Base-by-base conservation (phyloP, 164 flowering plant species). In the Cinnamomum micranthum region DNA sequence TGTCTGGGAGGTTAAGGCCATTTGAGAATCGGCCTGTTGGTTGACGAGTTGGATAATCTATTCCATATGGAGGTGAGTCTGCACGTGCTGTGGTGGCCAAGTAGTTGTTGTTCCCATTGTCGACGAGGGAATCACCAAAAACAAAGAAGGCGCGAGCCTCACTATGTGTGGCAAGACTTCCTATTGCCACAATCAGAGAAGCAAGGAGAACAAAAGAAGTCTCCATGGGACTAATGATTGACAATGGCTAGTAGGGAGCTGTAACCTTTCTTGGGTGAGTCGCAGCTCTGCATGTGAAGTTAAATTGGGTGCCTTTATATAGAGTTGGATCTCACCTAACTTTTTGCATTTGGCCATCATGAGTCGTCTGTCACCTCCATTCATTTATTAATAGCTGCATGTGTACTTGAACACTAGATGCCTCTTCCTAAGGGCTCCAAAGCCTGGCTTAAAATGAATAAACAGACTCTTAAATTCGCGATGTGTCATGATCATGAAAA, bases 1-100 rank as follows among this genome's bases (percentile, higher is more conserved):
- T 64, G 81, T 93, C 97, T 17, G 97, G 93, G 66, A 93, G 78
- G 88, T 87, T 88, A 13, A 85, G 82, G 80, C 95, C 95, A 76
- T 93, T 93, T 13, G 95, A 91, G 88, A 93, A 93, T 3, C 97
- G 92, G 14, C 97, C 97, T 15, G 95, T 88, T 47, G 97, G 83
- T 3, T 78, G 86, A 66, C 73, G 90, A 27, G 88, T 83, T 0
- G 97, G 95, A 24, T 82, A 88, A 68, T 93, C 95, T 24, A 93
- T 81, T 76, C 97, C 96, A 50, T 93, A 91, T 11, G 97, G 97
- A 1, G 91, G 89, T 13, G 87, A 58, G 65, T 93, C 93, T 10
- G 96, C 96, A 31, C 96, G 85, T 33, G 97, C 97, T 13, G 87
- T 76, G 62, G 97, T 93, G 20, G 70, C 80, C 17, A 91, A 74